Base-by-base conservation (phyloP, 257 asterid species). In the Leptodermis oblonga region DNA sequence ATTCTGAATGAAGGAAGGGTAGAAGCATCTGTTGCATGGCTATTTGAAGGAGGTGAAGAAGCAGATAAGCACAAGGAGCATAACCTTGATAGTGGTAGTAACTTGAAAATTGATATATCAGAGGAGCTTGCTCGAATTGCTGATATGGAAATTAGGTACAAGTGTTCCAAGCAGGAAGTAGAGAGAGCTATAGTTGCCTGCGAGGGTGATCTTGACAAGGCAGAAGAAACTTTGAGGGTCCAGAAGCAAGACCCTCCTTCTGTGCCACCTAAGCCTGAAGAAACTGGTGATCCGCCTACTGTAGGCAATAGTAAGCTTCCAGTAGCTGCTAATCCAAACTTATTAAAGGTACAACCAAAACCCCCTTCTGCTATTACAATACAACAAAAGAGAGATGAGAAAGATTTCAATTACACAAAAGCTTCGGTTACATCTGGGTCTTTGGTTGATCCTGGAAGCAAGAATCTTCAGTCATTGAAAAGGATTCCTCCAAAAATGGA, bases 11-110 rank as follows among this genome's bases (percentile, higher is more conserved):
- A 93, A 81, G 99, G 99, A 65, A 82, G 86, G 69, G 90, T 90
- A 69, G 99, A 90, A 76, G 95, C 92, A 75, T 91, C 99, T 5
- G 97, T 94, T 51, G 85, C 84, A 34, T 89, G 96, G 96, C 81
- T 89, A 53, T 82, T 89, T 48, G 96, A 87, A 81, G 86, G 75
- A 62, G 81, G 80, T 26, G 87, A 81, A 81, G 93, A 86, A 73
- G 70, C 77, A 51, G 87, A 81, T 68, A 82, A 84, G 79, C 83
- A 70, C 46, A 74, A 26, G 56, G 90, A 84, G 67, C 91, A 71
- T 49, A 83, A 81, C 64, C 69, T 85, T 61, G 91, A 82, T 59
- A 71, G 81, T 72, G 96, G 88, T 62, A 87, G 84, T 64, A 89
- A 80, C 77, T 82, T 89, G 78, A 94, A 94, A 83, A 87, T 93